phyloP scores from a whole-genome alignment of 805 yeast genomes.

The Saccharomyces paradoxus region DNA sequence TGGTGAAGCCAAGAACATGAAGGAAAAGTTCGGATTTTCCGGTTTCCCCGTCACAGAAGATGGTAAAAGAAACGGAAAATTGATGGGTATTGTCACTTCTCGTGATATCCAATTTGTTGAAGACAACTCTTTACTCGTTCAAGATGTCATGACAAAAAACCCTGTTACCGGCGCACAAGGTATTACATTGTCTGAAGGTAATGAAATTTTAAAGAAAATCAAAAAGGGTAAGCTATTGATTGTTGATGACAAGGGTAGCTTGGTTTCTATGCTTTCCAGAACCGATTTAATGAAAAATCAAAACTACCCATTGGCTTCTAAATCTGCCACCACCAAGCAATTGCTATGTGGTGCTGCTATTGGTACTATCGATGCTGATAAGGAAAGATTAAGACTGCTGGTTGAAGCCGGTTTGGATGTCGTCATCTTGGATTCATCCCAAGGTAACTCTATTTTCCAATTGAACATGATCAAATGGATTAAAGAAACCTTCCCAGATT shows the following conservation, averaged over 20 bases:
- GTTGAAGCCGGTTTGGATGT: conserved; percentile 97
- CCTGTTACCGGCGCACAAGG: conserved; percentile 79
- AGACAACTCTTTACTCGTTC: conserved; percentile 49
- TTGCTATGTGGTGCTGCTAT: conserved; percentile 97
- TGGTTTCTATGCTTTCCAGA: conserved; percentile 84
- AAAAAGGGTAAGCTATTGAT: conserved; percentile 98
- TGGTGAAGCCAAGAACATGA: conserved; percentile 68
- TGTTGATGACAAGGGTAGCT: conserved; percentile 64
- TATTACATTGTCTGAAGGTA: conserved; percentile 76
- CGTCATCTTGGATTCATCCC: conserved; percentile 90
- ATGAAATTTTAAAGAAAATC: conserved; percentile 79
- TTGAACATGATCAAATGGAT: conserved; percentile 87
- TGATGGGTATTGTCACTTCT: conserved; percentile 91
- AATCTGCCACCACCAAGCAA: conserved; percentile 88
- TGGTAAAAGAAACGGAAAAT: conserved; percentile 82
- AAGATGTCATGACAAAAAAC: conserved; percentile 85
- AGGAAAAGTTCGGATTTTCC: conserved; percentile 75
- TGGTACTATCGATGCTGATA: conserved; percentile 89
- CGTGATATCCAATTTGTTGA: conserved; percentile 96
- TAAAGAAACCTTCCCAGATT: conserved; percentile 67
- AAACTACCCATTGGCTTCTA: conserved; percentile 89
- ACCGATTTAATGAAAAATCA: conserved; percentile 95
- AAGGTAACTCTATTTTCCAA: conserved; percentile 96
- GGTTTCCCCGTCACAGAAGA: conserved; percentile 97
- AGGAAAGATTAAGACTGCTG: conserved; percentile 69